phyloP scores from a whole-genome alignment of 495 filamentous ascomycete species.

The Penicillium longicatenatum region DNA sequence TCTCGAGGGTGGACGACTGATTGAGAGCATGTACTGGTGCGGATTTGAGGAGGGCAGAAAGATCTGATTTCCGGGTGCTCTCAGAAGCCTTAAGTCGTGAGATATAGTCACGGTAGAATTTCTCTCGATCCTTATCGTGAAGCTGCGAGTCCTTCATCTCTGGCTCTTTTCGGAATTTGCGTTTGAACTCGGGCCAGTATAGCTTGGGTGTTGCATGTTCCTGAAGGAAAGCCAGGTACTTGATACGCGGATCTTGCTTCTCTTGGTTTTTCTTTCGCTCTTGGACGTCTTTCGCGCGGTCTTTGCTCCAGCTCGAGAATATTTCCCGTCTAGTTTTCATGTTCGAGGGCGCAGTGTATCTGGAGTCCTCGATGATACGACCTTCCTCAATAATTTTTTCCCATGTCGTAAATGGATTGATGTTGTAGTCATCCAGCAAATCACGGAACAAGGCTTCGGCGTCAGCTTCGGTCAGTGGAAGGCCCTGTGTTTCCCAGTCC shows the following conservation, averaged over 20 bases:
- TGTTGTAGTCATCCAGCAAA: constrained; percentile 75
- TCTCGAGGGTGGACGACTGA: constrained; percentile 59
- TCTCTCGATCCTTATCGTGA: constrained; percentile 86
- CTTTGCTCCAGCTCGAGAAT: constrained; percentile 78
- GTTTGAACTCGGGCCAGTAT: constrained; percentile 95
- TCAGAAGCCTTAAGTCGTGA: constrained; percentile 74
- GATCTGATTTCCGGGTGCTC: constrained; percentile 73
- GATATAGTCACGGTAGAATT: constrained; percentile 87
- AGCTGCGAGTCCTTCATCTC: constrained; percentile 78
- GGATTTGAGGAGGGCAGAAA: constrained; percentile 73
- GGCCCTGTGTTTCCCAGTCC: constrained; percentile 67
- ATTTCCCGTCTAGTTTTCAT: constrained; percentile 80
- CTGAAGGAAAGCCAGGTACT: constrained; percentile 81
- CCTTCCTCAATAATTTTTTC: constrained; percentile 82
- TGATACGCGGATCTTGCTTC: constrained; percentile 82
- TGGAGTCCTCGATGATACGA: constrained; percentile 78
- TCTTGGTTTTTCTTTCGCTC: constrained; percentile 73
- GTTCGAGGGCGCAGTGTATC: constrained; percentile 79
- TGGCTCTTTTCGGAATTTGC: constrained; percentile 80
- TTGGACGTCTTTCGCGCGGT: constrained; percentile 68
- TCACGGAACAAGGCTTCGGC: constrained; percentile 77
- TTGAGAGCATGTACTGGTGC: constrained; percentile 66
- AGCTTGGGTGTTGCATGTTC: constrained; percentile 82
- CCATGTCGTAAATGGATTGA: constrained; percentile 91
- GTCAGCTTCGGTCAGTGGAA: constrained; percentile 67